Evolutionary conservation across 2,329 filamentous ascomycete species (phyloP), one percentile per base, ranked within the genome.

Genomic region (Aspergillus viridinutans): DNA sequence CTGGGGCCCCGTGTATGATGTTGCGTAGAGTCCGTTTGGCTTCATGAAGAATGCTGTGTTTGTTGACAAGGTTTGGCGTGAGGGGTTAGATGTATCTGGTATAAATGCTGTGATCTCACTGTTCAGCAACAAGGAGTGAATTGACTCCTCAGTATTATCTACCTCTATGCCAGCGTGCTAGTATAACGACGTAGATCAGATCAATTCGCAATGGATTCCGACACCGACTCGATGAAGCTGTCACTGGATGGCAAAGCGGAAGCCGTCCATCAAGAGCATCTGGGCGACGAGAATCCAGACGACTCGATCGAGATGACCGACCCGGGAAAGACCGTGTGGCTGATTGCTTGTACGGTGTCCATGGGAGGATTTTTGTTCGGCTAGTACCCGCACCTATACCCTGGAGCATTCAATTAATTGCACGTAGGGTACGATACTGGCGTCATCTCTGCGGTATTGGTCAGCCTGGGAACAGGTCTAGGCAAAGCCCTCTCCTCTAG

Each of bases 341-440:
- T 63, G 2, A 60, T 63, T 25, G 59, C 58, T 10, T 60, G 59
- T 32, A 60, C 59, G 3, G 58, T 63, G 20, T 63, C 59, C 10
- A 61, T 62, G 57, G 61, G 59, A 35, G 59, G 61, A n/a, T 63
- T 60, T 35, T 50, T 61, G n/a, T 62, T 62, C 32, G 57, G 57
- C 60, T 51, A 23, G 53, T 56, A 9, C 28, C n/a, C 29, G 17
- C 32, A 2, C 14, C 17, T 17, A 35, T 6, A 4, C 12, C 32
- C 17, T 17, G 14, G 12, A 35, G 4, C 32, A 14, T 5, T 14
- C 9, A 17, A 35, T 7, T 38, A 17, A 38, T 7, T 7, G 14
- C 12, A 17, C 14, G 29, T 25, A 58, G 75, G 78, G 9, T 81
- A 80, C 64, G 78, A 78, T 58, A 81, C 72, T 48, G 78, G 69